Conservation (phyloP, 2,329 filamentous ascomycete genomes). For the Monosporascus cannonballus region DNA sequence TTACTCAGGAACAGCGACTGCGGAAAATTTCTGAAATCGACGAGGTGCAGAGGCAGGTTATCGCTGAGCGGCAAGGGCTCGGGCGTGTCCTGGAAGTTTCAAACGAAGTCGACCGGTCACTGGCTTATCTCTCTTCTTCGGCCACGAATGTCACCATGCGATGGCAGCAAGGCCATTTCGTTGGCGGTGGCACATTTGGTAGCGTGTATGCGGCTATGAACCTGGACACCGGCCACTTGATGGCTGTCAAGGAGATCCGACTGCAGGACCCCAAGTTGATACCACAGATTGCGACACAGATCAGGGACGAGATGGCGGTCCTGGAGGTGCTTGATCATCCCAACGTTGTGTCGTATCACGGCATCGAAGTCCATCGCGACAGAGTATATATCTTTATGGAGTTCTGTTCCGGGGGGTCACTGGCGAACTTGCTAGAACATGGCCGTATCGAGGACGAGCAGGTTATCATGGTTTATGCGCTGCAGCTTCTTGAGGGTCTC, state of each 20-base stretch:
- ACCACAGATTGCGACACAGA: slow-evolving; percentile 87
- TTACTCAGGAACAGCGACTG: slow-evolving; percentile 71
- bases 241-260: slow-evolving; percentile 98
- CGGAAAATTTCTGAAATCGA: slow-evolving; percentile 71
- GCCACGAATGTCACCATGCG: slow-evolving; percentile 92
- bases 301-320: slow-evolving; percentile 95
- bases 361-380: slow-evolving; percentile 95
- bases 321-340: slow-evolving; percentile 93
- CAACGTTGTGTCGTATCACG: slow-evolving; percentile 96
- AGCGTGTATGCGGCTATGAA: slow-evolving; percentile 98
- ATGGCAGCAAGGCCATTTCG: slow-evolving; percentile 98
- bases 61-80: slow-evolving; percentile 79
- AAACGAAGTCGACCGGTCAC: slow-evolving; percentile 90
- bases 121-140: slow-evolving; percentile 88
- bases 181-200: slow-evolving; percentile 93
- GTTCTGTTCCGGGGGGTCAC: slow-evolving; percentile 91
- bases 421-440: slow-evolving; percentile 85
- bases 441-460: slow-evolving; percentile 97
- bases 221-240: slow-evolving; percentile 87
- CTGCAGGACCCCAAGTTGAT: slow-evolving; percentile 95
- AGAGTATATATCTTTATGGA: slow-evolving; percentile 99
- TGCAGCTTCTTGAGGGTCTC: slow-evolving; percentile 90
- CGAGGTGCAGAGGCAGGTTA: slow-evolving; percentile 67
- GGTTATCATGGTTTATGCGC: slow-evolving; percentile 91
- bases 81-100: slow-evolving; percentile 89